phyloP scores from a whole-genome alignment of 805 yeast species.

The Kodamaea sagamina region DNA sequence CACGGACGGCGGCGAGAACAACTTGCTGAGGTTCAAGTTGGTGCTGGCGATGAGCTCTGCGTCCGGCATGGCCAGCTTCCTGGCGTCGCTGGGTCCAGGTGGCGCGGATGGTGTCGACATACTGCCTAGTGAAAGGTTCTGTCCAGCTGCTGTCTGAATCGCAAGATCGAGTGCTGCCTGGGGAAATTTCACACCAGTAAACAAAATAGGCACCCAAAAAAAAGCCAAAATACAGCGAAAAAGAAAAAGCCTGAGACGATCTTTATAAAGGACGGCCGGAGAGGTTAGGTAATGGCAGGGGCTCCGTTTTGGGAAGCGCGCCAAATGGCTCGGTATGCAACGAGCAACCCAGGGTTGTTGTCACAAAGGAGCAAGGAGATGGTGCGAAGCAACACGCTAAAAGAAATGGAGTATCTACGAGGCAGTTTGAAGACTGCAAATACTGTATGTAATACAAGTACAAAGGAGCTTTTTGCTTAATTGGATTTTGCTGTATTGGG shows the following conservation, averaged over 20 bases:
- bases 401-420: too few relatives aligned
- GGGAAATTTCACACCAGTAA: conserved; percentile 5
- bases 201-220: conserved; percentile 4
- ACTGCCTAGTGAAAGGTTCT: not conserved
- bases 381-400: too few relatives aligned
- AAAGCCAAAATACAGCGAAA: conserved; percentile 4
- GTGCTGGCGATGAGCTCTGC: conserved; percentile 17
- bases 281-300: not conserved
- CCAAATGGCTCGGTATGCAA: too few relatives aligned
- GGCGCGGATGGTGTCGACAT: conserved; percentile 1
- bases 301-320: too few relatives aligned
- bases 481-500: too few relatives aligned
- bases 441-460: too few relatives aligned
- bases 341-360: too few relatives aligned
- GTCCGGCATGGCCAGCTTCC: conserved; percentile 10
- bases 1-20: conserved; percentile 9
- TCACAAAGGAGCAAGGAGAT: too few relatives aligned
- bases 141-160: not conserved
- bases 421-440: too few relatives aligned
- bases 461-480: too few relatives aligned
- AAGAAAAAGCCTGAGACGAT: not conserved
- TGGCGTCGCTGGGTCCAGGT: not conserved
- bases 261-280: not conserved
- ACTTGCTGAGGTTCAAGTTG: conserved; percentile 16
- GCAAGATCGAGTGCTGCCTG: not conserved